Evolutionary conservation across 192 early-diverging fungal species (phyloP), one percentile per base, ranked within the genome.

Genomic region (Linnemannia schmuckeri): DNA sequence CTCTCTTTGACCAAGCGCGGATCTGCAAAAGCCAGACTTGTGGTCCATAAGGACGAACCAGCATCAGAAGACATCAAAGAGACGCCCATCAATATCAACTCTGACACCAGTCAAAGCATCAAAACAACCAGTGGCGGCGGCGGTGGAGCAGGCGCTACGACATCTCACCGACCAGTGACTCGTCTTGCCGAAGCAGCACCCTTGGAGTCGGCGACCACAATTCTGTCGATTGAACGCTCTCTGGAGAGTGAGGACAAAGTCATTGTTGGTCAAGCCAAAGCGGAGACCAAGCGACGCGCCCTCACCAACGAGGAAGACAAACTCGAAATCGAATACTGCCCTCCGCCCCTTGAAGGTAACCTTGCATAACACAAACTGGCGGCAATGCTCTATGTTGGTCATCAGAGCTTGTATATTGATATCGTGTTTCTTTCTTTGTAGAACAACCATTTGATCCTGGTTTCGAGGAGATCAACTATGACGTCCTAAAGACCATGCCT

Each of bases 381-480:
- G 30, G 12, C 0, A 63, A 33, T 66, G 27, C 27, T 12, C 4
- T 42, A 22, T n/a, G 4, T 9, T 71, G 38, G 24, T 41, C 18
- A 2, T 71, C 44, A 46, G 44, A 46, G 37, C 37, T 37, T 37
- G 37, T 37, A 37, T 37, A 37, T 37, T 37, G 3, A 37, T 37
- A 3, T 37, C 37, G 37, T 37, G 37, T 37, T 37, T 37, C 37
- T 37, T 37, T 37, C 37, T 37, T 37, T 37, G 37, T 52, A 82
- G 85, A 87, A 42, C 79, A 78, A 72, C 80, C 79, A 47, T 81
- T 78, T 55, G 85, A 87, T 24, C 85, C 85, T 38, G 85, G 42
- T 37, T 78, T 78, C 38, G 66, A 78, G 3, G 46, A 81, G 22
- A 80, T 81, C n/a, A 35, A 55, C n/a, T 80, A 63, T 20, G 61